Percentiles rank a stretch among this genome's conserved stretches.
Conservation (phyloP, 2,329 filamentous ascomycete genomes). For the Cucurbitaria berberidis region DNA sequence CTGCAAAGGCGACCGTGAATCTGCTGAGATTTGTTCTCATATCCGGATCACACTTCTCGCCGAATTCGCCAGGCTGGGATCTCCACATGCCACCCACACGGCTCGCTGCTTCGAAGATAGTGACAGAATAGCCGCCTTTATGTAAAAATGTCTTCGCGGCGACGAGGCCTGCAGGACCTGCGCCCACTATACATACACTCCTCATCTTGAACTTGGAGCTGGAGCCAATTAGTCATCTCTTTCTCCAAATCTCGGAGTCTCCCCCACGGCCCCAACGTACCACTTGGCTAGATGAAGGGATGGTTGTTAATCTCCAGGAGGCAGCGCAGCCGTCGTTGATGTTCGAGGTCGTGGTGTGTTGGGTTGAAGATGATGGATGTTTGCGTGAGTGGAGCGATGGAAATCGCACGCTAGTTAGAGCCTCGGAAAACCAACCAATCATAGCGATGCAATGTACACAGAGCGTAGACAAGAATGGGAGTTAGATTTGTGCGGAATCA, state of each 20-base stretch:
- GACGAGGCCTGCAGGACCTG: constrained; percentile 53
- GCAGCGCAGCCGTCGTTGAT: background rate
- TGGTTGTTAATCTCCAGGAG: background rate
- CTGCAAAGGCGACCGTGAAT: constrained; percentile 70
- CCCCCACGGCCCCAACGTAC: background rate
- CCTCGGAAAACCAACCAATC: constrained; percentile 21
- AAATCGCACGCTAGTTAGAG: constrained; percentile 22
- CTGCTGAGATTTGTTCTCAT: constrained; percentile 74
- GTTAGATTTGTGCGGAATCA: constrained; percentile 10
- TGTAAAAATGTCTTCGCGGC: constrained; percentile 69
- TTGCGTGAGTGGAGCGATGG: constrained; percentile 7
- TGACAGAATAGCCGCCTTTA: constrained; percentile 69
- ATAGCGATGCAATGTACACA: background rate
- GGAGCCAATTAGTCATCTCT: background rate
- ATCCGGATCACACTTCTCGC: constrained; percentile 67
- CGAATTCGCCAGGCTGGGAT: constrained; percentile 48
- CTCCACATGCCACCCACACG: constrained; percentile 83
- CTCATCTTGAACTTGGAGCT: constrained; percentile 23
- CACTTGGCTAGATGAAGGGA: background rate
- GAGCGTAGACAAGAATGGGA: constrained; percentile 3
- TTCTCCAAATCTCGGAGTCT: background rate
- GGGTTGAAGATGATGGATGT: background rate
- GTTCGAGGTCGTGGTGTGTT: background rate
- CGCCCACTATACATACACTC: constrained; percentile 52
- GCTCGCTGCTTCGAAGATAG: constrained; percentile 70